A percentile compares a stretch with the other conserved stretches of the same genome.
These are phyloP conservation scores for Logfia minima DNA, from an alignment of 129 eudicot species.

Conservation along the genomic window DNA sequence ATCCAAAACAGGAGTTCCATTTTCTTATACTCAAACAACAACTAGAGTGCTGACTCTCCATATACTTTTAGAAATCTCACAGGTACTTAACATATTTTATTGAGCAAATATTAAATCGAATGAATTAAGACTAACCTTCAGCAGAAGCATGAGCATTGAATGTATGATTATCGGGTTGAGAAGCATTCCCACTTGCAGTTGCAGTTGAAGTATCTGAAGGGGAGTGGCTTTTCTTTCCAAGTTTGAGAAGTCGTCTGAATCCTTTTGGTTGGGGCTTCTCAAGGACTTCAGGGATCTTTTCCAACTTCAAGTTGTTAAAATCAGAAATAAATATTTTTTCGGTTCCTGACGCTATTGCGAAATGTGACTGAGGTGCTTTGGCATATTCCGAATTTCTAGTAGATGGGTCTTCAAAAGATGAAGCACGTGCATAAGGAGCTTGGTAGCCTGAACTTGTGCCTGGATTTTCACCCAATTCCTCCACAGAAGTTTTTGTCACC, in stretches of 20 bases:
- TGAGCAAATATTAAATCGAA: not conserved
- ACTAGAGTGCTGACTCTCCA: too few species aligned
- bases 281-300: constrained; percentile 46
- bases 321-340: constrained; percentile 45
- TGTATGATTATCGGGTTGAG: constrained; percentile 23
- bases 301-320: constrained; percentile 41
- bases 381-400: constrained; percentile 59
- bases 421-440: constrained; percentile 70
- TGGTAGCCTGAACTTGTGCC: constrained; percentile 36
- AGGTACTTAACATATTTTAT: not conserved
- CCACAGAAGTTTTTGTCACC: constrained; percentile 41
- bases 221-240: constrained; percentile 66
- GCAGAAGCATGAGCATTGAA: constrained; percentile 39
- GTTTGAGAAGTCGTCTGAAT: constrained; percentile 66
- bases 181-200: constrained; percentile 31
- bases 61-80: too few species aligned
- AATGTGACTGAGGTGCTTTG: constrained; percentile 52
- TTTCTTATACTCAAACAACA: too few species aligned
- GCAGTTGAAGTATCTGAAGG: constrained; percentile 42
- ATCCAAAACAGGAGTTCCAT: too few species aligned
- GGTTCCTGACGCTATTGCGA: constrained; percentile 32
- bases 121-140: constrained; percentile 50
- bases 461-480: constrained; percentile 25
- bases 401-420: constrained; percentile 77
- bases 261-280: constrained; percentile 70